Conservation (phyloP, 1,284 basidiomycete species). For the Irpex sp. region DNA sequence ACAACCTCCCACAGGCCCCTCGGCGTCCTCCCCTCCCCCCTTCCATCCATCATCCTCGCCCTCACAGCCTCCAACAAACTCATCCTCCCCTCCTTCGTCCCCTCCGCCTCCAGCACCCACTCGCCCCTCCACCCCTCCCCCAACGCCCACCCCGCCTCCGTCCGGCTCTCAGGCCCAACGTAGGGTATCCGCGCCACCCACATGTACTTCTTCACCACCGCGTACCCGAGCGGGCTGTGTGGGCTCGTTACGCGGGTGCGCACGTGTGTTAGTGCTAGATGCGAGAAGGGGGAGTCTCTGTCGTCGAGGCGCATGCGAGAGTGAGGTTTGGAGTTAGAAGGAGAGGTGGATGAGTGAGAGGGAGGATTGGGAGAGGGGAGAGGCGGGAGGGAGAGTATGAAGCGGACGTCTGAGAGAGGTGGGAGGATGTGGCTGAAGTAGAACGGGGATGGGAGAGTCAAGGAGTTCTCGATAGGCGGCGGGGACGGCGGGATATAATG, state of each 20-base stretch:
- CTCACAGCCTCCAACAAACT: conserved; percentile 50
- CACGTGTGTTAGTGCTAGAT: conserved; percentile 42
- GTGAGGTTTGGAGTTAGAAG: conserved; percentile 13
- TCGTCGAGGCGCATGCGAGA: conserved; percentile 12
- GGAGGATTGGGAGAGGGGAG: conserved; percentile 20
- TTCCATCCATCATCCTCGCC: too few relatives aligned
- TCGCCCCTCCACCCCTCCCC: conserved; percentile 71
- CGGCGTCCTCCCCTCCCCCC: conserved; percentile 28
- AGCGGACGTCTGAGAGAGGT: conserved; percentile 44
- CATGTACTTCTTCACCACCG: conserved; percentile 51
- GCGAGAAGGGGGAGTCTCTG: conserved; percentile 19
- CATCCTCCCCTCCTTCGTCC: conserved; percentile 63
- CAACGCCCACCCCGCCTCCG: conserved; percentile 34
- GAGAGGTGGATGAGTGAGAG: conserved; percentile 34
- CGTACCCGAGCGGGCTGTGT: conserved; percentile 52
- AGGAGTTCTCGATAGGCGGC: conserved; percentile 50
- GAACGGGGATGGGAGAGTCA: conserved; percentile 64
- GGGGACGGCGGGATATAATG: conserved; percentile 51
- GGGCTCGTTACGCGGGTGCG: conserved; percentile 49
- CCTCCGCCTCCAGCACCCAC: conserved; percentile 73
- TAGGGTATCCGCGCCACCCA: conserved; percentile 57
- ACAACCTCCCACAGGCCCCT: conserved; percentile 53
- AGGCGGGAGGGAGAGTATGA: conserved; percentile 41
- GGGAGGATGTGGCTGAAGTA: conserved; percentile 68
- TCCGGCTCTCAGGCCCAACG: conserved; percentile 30